A percentile compares a stretch with the other conserved stretches of the same genome.
These are phyloP conservation scores for Coccomyxa sp. DNA, from an alignment of 139 green algal species.

Conservation along the genomic window DNA sequence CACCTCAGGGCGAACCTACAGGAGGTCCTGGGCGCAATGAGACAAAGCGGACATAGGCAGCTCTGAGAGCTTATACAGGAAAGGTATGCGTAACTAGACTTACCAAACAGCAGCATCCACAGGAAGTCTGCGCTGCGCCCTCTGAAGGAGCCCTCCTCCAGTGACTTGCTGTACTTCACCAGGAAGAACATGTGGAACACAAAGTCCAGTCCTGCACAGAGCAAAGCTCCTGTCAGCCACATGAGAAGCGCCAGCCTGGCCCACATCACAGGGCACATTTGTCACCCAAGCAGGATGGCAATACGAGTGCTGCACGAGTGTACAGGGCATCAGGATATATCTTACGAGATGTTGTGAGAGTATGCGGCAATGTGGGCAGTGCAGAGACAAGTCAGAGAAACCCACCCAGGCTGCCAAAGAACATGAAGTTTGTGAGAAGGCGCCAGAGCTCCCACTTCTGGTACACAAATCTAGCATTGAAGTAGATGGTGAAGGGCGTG, in stretches of 20 bases:
- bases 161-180: slow-evolving; percentile 90
- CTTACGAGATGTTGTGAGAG: not conserved
- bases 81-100: too few relatives aligned
- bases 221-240: not conserved
- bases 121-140: slow-evolving; percentile 92
- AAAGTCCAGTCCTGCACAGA: slow-evolving; percentile 89
- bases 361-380: not conserved
- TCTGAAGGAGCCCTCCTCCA: slow-evolving; percentile 96
- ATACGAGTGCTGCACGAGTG: not conserved
- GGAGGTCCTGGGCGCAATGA: too few relatives aligned
- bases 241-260: not conserved
- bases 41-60: too few relatives aligned
- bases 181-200: slow-evolving; percentile 99
- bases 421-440: slow-evolving; percentile 98
- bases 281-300: not conserved
- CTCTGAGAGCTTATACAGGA: too few relatives aligned
- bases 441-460: slow-evolving; percentile 89
- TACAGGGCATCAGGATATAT: too few relatives aligned
- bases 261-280: not conserved
- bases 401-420: slow-evolving; percentile 91
- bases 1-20: too few relatives aligned
- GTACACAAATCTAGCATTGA: slow-evolving; percentile 90
- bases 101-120: slow-evolving; percentile 96
- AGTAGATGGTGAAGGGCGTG: slow-evolving; percentile 95
- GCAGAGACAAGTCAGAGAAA: not conserved